Conservation (phyloP, 2,329 filamentous ascomycete species). For the Sphaerulina vaccinii region DNA sequence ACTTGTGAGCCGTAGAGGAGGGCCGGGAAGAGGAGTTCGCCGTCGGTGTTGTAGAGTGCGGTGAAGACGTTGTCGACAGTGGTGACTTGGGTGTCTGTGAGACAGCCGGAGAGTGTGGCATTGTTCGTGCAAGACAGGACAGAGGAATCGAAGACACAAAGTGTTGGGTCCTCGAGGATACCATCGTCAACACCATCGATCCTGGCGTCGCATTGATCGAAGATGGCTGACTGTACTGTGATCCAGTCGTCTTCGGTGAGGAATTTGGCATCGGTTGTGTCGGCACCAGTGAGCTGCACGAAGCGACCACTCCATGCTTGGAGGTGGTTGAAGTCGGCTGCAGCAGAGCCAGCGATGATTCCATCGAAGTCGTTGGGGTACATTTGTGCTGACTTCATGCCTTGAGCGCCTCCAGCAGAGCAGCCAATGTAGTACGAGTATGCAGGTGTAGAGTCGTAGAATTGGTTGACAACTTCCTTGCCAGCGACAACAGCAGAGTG, state of each 20-base stretch:
- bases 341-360: conserved; percentile 47
- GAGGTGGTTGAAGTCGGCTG: conserved; percentile 46
- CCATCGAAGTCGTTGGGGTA: conserved; percentile 52
- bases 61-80: conserved; percentile 47
- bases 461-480: conserved; percentile 37
- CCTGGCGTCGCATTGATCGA: conserved; percentile 52
- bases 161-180: conserved; percentile 47
- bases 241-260: conserved; percentile 43
- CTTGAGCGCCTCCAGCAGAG: conserved; percentile 51
- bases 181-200: conserved; percentile 52
- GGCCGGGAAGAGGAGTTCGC: conserved; percentile 51
- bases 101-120: conserved; percentile 40
- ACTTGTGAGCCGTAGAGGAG: conserved; percentile 51
- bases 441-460: conserved; percentile 40
- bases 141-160: conserved; percentile 44
- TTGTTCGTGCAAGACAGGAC: conserved; percentile 40
- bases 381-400: conserved; percentile 46
- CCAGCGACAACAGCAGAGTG: conserved; percentile 36
- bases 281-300: conserved; percentile 43
- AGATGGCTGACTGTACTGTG: conserved; percentile 44
- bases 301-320: conserved; percentile 47
- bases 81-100: conserved; percentile 46
- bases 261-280: conserved; percentile 42
- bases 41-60: conserved; percentile 44
- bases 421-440: conserved; percentile 52